Percentiles rank a stretch among this genome's conserved stretches.
These are phyloP conservation scores for Zygoascus meyerae DNA, from an alignment of 1,139 yeast species.

Conservation along the genomic window DNA sequence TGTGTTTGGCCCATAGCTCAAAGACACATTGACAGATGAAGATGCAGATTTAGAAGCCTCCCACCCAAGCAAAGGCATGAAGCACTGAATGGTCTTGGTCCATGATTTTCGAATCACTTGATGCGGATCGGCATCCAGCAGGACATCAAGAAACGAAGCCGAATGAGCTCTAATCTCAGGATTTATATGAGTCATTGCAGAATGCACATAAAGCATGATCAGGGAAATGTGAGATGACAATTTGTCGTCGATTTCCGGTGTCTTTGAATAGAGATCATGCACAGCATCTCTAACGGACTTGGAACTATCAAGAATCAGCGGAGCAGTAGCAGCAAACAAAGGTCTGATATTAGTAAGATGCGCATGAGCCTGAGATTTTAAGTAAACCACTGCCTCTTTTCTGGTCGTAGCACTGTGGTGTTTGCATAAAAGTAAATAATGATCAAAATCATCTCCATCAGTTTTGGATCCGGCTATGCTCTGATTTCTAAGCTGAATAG, in stretches of 20 bases:
- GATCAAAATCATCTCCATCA: constrained; percentile 29
- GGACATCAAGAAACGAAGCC: constrained; percentile 52
- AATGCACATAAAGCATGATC: constrained; percentile 68
- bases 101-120: constrained; percentile 33
- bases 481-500: constrained; percentile 33
- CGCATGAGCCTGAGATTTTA: constrained; percentile 21
- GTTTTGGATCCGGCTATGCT: constrained; percentile 17
- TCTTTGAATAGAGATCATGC: constrained; percentile 42
- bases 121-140: constrained; percentile 39
- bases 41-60: constrained; percentile 15
- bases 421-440: constrained; percentile 53
- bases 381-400: constrained; percentile 56
- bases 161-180: constrained; percentile 69
- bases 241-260: constrained; percentile 9
- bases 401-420: constrained; percentile 74
- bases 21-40: constrained; percentile 29
- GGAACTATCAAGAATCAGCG: constrained; percentile 56
- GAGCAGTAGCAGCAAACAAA: constrained; percentile 50
- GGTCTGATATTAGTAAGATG: constrained; percentile 43
- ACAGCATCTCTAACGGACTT: constrained; percentile 59
- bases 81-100: constrained; percentile 33
- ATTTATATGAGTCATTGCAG: constrained; percentile 90
- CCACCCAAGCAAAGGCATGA: constrained; percentile 40
- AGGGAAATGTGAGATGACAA: constrained; percentile 48
- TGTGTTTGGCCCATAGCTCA: constrained; percentile 32